Conservation (phyloP, 2,329 filamentous ascomycete genomes). For the Corinectria fuckeliana region DNA sequence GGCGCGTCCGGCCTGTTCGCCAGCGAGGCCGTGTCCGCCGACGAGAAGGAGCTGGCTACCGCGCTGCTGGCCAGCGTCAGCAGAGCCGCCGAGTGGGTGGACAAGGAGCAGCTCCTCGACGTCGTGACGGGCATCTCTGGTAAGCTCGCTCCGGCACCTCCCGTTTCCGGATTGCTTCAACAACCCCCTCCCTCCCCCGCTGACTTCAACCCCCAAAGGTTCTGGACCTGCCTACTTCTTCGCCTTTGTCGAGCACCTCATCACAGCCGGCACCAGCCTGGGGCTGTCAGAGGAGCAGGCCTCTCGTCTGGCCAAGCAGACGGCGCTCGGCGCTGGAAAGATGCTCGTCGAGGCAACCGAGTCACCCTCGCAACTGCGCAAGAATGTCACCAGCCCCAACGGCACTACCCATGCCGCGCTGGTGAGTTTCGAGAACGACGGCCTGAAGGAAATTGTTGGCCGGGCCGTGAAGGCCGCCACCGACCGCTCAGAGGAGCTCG, state of each 20-base stretch:
- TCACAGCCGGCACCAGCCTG: slow-evolving; percentile 50
- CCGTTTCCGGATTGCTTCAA: no score
- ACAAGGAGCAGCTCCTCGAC: slow-evolving; percentile 56
- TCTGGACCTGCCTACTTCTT: slow-evolving; percentile 62
- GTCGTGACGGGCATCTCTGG: slow-evolving; percentile 58
- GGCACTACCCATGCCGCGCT: slow-evolving; percentile 58
- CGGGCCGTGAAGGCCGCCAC: slow-evolving; percentile 55
- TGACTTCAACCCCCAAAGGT: slow-evolving; percentile 40
- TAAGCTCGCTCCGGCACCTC: slow-evolving; percentile 32
- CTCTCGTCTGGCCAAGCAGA: slow-evolving; percentile 57
- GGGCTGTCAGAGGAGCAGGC: slow-evolving; percentile 56
- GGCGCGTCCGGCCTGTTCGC: slow-evolving; percentile 57
- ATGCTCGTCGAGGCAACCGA: slow-evolving; percentile 57
- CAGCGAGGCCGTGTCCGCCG: slow-evolving; percentile 48
- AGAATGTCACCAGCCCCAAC: slow-evolving; percentile 60
- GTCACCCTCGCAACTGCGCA: slow-evolving; percentile 53
- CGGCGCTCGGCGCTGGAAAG: slow-evolving; percentile 57
- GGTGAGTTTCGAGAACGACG: slow-evolving; percentile 54
- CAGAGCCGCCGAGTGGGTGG: slow-evolving; percentile 57
- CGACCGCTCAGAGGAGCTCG: slow-evolving; percentile 51
- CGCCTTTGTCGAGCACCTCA: slow-evolving; percentile 58
- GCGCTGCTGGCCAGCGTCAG: slow-evolving; percentile 54
- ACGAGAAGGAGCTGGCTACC: slow-evolving; percentile 50
- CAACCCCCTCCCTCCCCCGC: accelerated
- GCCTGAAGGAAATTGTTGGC: slow-evolving; percentile 51